Evolutionary conservation across 139 green algal species (phyloP), one percentile per base, ranked within the genome.

Genomic region (Ettlia oleoabundans): DNA sequence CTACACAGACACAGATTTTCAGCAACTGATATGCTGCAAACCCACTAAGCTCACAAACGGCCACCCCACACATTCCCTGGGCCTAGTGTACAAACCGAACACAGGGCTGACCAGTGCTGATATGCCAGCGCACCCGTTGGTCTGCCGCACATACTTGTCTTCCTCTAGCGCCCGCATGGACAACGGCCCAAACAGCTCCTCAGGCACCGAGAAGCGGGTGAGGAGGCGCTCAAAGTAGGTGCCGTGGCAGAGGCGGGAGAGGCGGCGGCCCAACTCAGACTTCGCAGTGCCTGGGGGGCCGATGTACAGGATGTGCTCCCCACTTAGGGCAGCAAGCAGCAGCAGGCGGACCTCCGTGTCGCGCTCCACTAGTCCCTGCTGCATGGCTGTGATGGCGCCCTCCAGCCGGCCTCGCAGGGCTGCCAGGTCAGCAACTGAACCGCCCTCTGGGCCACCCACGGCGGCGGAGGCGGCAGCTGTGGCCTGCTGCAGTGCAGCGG

Each of bases 171-270:
- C 88, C 37, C 79, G 64, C 95, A 98, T 98, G 51, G 90, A 96
- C 68, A 98, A 85, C 0, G 96, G 96, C 0, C 95, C 96, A 87
- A 98, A 98, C 55, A 98, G 92, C 92, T 98, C 96, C 84, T 98
- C 95, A 4, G 95, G 95, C 55, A 98, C 95, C 35, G 89, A 95
- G 88, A 98, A 98, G 40, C 93, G 90, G 6, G 95, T 98, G 62
- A 98, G 92, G 80, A 98, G 90, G 61, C 95, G 91, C 90, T 98
- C 95, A 89, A 97, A 98, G 86, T 96, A 98, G 3, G 32, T 67
- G 13, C 91, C 94, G 7, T 88, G 81, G 28, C 89, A 91, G 62
- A 97, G 84, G 4, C 78, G 68, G 5, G 82, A 91, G 64, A 98
- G 91, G 22, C 95, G 88, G 0, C 95, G 90, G 6, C 90, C 80